Base-by-base conservation (phyloP, 2,329 filamentous ascomycete genomes). In the Chrysosporium keratinophilum region DNA sequence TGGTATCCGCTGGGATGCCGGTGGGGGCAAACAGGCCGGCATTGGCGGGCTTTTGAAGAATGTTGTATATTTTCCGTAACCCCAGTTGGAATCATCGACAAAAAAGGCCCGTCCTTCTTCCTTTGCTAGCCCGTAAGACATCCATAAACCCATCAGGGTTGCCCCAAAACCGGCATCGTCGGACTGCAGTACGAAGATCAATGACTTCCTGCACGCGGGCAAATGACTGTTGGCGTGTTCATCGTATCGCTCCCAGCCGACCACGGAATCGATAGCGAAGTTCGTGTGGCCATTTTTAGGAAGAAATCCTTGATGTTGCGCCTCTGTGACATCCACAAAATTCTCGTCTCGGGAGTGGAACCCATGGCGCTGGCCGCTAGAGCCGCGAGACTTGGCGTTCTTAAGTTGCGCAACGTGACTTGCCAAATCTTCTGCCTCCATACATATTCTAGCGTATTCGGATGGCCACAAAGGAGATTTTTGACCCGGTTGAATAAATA, bases 81-180 rank as follows among this genome's bases (percentile, higher is more conserved):
- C 83, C 84, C 89, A 95, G 59, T 84, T 78, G 5, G 84, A 81
- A 68, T 95, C 88, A 62, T 94, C 87, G 58, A 95, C 75, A 71
- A 95, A 94, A 69, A 95, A 94, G 0, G 81, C 76, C 20, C 88
- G 76, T 12, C 79, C 80, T 65, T 94, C 85, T 56, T 82, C 78
- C 64, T 84, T 76, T 1, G 88, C 87, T 52, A 94, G 71, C 2
- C 87, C 87, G 65, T 93, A 94, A 23, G 87, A 84, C 62, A 85
- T 84, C 88, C 88, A 95, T 54, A 95, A 66, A 63, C 83, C 78
- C 78, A 94, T 82, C 56, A 95, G 69, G 1, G 84, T 82, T 59
- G 81, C 82, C 5, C 88, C 88, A 9, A 95, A 74, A 2, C 88
- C 88, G 1, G 87, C 86, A 62, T 91, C 83, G 2, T 78, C 69